These are phyloP conservation scores for Aspergillus aculeatinus DNA, from an alignment of 2,329 filamentous ascomycete genomes.

Conservation along the genomic window DNA sequence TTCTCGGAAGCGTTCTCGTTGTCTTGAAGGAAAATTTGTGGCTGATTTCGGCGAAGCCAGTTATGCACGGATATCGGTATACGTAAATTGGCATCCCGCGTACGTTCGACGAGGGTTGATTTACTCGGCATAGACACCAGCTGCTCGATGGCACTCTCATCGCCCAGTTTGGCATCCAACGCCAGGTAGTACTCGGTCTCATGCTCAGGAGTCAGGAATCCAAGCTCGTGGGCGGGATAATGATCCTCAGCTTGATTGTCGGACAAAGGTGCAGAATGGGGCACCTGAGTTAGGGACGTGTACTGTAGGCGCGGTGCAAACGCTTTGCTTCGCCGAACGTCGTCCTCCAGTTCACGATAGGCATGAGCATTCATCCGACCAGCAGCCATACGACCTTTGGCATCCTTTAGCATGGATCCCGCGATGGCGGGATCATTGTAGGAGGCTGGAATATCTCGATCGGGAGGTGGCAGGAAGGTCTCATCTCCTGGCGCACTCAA, in stretches of 20 bases:
- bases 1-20: conserved; percentile 54
- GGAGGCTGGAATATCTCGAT: conserved; percentile 36
- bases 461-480: conserved; percentile 49
- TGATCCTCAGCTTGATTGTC: conserved; percentile 19
- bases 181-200: conserved; percentile 45
- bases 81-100: conserved; percentile 58
- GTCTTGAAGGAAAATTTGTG: conserved; percentile 81
- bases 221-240: conserved; percentile 35
- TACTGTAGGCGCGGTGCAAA: conserved; percentile 41
- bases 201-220: conserved; percentile 46
- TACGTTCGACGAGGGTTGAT: conserved; percentile 51
- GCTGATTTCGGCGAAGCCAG: conserved; percentile 84
- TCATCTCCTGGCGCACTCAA: conserved; percentile 52
- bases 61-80: conserved; percentile 95
- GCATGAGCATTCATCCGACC: conserved; percentile 36
- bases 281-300: conserved; percentile 31
- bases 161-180: conserved; percentile 42
- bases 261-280: conserved; percentile 26
- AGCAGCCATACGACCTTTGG: conserved; percentile 36
- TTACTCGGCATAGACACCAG: conserved; percentile 42
- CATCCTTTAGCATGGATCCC: conserved; percentile 39
- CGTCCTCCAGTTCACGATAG: conserved; percentile 41
- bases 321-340: conserved; percentile 38
- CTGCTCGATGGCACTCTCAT: conserved; percentile 53
- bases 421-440: conserved; percentile 35